phyloP scores from a whole-genome alignment of 805 yeast genomes.

The Sugiyamaella floridensis region DNA sequence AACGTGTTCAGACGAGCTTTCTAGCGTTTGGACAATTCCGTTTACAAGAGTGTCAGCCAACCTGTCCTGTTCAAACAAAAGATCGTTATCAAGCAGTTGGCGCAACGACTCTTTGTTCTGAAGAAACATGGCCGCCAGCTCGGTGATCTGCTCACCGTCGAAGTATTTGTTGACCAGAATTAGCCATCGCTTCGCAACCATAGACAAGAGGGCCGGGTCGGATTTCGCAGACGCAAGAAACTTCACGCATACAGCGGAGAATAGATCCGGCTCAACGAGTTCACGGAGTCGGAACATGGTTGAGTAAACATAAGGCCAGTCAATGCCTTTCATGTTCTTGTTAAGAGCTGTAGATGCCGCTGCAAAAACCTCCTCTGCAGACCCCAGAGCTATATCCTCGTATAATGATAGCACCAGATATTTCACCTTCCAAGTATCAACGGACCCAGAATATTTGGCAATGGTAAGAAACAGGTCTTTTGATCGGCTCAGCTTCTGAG shows the following conservation, averaged over 20 bases:
- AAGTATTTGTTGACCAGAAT: conserved; percentile 7
- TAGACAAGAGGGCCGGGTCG: not conserved
- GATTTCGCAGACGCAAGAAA: not conserved
- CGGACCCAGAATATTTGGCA: not conserved
- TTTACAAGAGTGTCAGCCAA: conserved; percentile 4
- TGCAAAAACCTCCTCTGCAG: not conserved
- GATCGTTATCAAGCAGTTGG: conserved; percentile 3
- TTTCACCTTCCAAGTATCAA: conserved; percentile 8
- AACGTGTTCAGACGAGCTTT: not conserved
- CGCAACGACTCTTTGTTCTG: not conserved
- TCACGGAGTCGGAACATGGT: conserved; percentile 12
- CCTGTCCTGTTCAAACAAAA: conserved; percentile 12
- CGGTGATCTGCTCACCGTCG: not conserved
- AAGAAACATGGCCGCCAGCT: conserved; percentile 3
- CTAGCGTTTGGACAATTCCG: not conserved
- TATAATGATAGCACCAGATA: conserved; percentile 11
- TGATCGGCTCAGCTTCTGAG: not conserved
- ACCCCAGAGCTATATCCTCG: not conserved
- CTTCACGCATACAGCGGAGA: conserved; percentile 1
- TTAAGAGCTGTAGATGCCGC: not conserved
- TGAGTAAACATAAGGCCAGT: conserved; percentile 3
- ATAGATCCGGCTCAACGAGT: conserved; percentile 1
- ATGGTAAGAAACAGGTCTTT: not conserved
- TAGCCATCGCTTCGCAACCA: conserved; percentile 14
- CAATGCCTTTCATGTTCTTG: not conserved